Conservation (phyloP, 208 protist species). For the Acanthamoeba castellanii region DNA sequence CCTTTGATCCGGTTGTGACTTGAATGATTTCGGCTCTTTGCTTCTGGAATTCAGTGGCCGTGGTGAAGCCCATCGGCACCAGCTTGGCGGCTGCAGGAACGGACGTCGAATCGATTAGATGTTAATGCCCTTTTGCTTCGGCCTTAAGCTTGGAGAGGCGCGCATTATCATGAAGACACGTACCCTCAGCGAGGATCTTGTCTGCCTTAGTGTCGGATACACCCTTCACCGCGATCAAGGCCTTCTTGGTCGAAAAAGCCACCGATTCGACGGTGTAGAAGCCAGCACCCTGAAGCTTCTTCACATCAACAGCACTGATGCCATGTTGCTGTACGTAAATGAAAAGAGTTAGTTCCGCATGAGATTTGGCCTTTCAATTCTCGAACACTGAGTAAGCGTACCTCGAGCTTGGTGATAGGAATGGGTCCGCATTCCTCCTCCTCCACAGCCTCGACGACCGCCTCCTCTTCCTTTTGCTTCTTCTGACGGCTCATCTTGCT, state of each 20-base stretch:
- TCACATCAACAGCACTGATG: conserved; percentile 96
- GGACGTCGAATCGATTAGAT: neutral
- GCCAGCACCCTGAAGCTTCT: conserved; percentile 97
- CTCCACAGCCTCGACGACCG: conserved; percentile 75
- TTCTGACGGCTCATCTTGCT: conserved; percentile 67
- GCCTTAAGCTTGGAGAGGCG: no score
- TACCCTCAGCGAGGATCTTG: conserved; percentile 95
- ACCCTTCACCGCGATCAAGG: conserved; percentile 97
- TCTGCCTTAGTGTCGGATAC: conserved; percentile 99
- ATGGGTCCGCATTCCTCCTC: conserved; percentile 78
- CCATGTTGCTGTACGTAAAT: conserved; percentile 79
- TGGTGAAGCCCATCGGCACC: conserved; percentile 98
- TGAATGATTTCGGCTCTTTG: conserved; percentile 95
- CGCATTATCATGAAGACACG: neutral
- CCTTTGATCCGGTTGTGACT: conserved; percentile 98
- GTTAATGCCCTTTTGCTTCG: neutral
- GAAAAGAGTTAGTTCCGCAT: neutral
- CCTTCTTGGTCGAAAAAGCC: conserved; percentile 97
- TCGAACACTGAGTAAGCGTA: neutral
- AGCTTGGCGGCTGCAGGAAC: conserved; percentile 91
- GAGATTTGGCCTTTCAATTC: neutral
- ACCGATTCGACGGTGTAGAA: conserved; percentile 98
- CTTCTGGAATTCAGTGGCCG: conserved; percentile 97
- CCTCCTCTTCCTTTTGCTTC: conserved; percentile 73
- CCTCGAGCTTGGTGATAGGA: conserved; percentile 83